phyloP scores from a whole-genome alignment of 306 rosid genomes.

The Cucumis cinereus region DNA sequence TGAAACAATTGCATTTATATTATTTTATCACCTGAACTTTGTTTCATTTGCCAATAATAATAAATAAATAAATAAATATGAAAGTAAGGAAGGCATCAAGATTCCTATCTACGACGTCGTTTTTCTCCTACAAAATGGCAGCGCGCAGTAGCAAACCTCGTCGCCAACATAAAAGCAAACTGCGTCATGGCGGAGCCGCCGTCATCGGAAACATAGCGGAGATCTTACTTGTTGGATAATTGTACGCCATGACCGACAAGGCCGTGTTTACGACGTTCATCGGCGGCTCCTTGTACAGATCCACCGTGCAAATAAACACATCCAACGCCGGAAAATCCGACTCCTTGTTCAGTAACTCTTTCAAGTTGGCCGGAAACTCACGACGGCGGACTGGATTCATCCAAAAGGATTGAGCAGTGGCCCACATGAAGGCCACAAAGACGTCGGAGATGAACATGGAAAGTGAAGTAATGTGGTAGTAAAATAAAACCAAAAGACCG shows the following conservation, averaged over 20 bases:
- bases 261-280: conserved; percentile 27
- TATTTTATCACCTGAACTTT: no score
- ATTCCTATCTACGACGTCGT: conserved; percentile 13
- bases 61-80: no score
- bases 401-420: conserved; percentile 13
- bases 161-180: conserved; percentile 31
- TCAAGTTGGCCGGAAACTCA: conserved; percentile 14
- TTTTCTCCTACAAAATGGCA: conserved; percentile 26
- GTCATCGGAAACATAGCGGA: conserved; percentile 36
- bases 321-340: conserved; percentile 21
- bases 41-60: no score
- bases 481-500: conserved; percentile 17
- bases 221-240: conserved; percentile 25
- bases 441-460: conserved; percentile 23
- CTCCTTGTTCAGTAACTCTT: not conserved
- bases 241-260: conserved; percentile 32
- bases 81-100: conserved; percentile 18
- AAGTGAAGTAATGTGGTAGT: conserved; percentile 14
- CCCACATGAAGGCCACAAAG: conserved; percentile 19
- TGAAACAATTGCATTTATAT: no score
- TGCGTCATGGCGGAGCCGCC: conserved; percentile 38
- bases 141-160: conserved; percentile 29
- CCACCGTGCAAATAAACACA: conserved; percentile 39
- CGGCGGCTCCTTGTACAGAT: conserved; percentile 43
- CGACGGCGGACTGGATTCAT: conserved; percentile 17